phyloP scores from a whole-genome alignment of 2,329 filamentous ascomycete species.

The Aureobasidium sp. region DNA sequence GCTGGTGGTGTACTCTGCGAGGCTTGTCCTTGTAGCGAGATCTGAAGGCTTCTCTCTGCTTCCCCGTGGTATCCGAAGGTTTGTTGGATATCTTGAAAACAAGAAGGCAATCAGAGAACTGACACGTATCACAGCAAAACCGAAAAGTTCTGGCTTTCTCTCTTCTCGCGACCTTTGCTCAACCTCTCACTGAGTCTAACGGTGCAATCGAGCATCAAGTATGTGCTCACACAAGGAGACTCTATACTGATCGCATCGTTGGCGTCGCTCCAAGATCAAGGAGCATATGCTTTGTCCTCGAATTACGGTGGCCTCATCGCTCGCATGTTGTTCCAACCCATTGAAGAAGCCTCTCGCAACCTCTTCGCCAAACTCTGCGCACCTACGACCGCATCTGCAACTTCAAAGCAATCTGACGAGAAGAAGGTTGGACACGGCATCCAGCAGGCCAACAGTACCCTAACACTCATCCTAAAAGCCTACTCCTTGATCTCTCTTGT shows the following conservation, averaged over 20 bases:
- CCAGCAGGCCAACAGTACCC: constrained; percentile 29
- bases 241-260: constrained; percentile 76
- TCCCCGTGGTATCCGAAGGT: constrained; percentile 21
- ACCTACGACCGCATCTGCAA: constrained; percentile 18
- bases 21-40: constrained; percentile 49
- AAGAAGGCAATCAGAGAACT: background rate
- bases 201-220: constrained; percentile 82
- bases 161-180: constrained; percentile 63
- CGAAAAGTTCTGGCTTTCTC: constrained; percentile 43
- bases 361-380: constrained; percentile 75
- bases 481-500: constrained; percentile 68
- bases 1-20: constrained; percentile 59
- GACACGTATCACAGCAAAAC: constrained; percentile 15
- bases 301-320: constrained; percentile 88
- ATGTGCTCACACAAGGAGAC: constrained; percentile 89
- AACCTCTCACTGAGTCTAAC: constrained; percentile 73
- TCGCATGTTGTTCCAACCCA: constrained; percentile 82
- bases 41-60: constrained; percentile 61
- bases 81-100: background rate
- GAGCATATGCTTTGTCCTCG: constrained; percentile 83
- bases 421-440: background rate
- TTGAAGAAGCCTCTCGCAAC: constrained; percentile 87
- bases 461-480: constrained; percentile 57
- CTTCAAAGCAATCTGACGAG: background rate
- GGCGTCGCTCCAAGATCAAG: constrained; percentile 71